Percentiles rank a stretch among this genome's conserved stretches.
These are phyloP conservation scores for Podosphaera fusca DNA, from an alignment of 2,329 filamentous ascomycete genomes.

Conservation along the genomic window DNA sequence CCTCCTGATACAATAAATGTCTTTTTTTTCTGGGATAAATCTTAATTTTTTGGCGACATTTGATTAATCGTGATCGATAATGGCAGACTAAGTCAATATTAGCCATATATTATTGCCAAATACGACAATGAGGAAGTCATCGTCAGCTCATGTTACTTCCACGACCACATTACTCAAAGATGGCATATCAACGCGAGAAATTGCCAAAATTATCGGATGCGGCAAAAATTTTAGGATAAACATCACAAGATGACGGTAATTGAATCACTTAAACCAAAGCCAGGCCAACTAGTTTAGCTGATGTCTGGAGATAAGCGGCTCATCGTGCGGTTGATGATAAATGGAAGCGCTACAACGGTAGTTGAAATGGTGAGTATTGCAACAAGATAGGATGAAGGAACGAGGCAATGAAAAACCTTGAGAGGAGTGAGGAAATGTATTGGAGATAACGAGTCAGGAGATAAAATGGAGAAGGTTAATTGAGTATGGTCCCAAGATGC, in stretches of 20 bases:
- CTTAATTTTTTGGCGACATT: background rate
- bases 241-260: background rate
- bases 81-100: background rate
- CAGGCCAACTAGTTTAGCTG: background rate
- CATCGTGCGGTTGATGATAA: background rate
- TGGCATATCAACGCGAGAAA: background rate
- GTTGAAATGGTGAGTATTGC: background rate
- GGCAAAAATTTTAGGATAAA: background rate
- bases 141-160: background rate
- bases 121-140: background rate
- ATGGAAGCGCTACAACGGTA: background rate
- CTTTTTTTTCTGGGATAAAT: background rate
- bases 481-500: too few relatives aligned
- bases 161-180: background rate
- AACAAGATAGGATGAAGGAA: too few relatives aligned
- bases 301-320: background rate
- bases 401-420: too few relatives aligned
- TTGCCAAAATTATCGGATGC: background rate
- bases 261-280: background rate
- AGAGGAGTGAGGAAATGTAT: too few relatives aligned
- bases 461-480: too few relatives aligned
- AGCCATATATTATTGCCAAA: background rate
- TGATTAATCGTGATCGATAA: background rate
- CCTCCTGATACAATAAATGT: background rate
- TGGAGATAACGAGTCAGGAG: too few relatives aligned